Percentiles rank a stretch among this genome's conserved stretches.
Evolutionary conservation across 2,329 filamentous ascomycete genomes (phyloP).

Genomic region (Talaromyces marneffei): DNA sequence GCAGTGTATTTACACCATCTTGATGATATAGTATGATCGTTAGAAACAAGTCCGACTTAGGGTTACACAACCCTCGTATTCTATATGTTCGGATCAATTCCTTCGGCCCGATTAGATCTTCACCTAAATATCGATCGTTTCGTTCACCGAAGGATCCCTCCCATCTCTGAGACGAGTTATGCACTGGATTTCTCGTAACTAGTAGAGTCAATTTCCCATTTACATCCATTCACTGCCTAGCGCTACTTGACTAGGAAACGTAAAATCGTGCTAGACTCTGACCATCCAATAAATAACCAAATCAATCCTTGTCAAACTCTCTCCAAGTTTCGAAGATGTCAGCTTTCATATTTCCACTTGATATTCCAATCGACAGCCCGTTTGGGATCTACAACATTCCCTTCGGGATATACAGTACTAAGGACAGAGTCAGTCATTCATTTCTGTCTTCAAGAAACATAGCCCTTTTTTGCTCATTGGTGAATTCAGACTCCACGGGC

Average conservation of each 20-base stretch:
- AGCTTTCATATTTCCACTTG: background rate
- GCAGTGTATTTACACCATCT: background rate
- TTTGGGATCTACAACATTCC: constrained; percentile 8
- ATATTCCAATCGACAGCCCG: constrained; percentile 45
- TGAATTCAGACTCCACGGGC: background rate
- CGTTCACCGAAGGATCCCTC: background rate
- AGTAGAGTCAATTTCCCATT: background rate
- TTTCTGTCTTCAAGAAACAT: background rate
- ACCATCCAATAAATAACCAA: background rate
- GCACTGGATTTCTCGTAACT: background rate
- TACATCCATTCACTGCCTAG: no score
- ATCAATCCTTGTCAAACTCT: background rate
- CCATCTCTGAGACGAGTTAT: background rate
- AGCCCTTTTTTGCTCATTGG: background rate
- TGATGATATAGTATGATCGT: background rate
- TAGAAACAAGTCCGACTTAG: background rate
- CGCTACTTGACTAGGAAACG: background rate
- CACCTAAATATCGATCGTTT: background rate
- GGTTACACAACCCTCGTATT: background rate
- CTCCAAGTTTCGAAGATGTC: background rate
- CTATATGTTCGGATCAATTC: background rate
- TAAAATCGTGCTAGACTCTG: background rate
- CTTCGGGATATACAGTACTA: constrained; percentile 5
- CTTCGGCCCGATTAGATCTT: background rate
- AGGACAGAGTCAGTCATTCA: background rate